These are phyloP conservation scores for Byssochlamys sp. DNA, from an alignment of 2,329 filamentous ascomycete species.

Conservation along the genomic window DNA sequence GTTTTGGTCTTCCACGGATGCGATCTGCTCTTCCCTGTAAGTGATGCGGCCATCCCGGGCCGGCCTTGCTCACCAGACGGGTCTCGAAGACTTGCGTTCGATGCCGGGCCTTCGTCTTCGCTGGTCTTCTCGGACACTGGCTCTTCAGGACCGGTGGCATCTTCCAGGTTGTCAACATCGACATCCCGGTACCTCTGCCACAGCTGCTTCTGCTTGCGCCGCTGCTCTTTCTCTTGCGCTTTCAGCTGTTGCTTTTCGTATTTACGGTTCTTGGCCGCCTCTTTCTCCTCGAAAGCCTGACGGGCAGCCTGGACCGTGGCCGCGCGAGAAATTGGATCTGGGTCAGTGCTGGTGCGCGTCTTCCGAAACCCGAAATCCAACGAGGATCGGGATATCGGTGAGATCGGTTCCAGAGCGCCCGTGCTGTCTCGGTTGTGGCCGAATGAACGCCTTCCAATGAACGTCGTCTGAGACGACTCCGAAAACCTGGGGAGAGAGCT, in stretches of 20 bases:
- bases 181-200: constrained; percentile 13
- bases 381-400: constrained; percentile 46
- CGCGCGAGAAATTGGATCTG: constrained; percentile 45
- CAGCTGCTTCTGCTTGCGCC: constrained; percentile 33
- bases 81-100: no score
- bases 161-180: constrained; percentile 8
- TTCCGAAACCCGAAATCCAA: constrained; percentile 48
- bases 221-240: constrained; percentile 36
- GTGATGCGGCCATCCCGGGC: constrained; percentile 2
- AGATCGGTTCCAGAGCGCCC: constrained; percentile 41
- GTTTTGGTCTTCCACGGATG: constrained; percentile 23
- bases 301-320: constrained; percentile 48
- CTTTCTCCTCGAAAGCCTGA: constrained; percentile 50
- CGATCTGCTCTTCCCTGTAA: constrained; percentile 7
- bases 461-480: constrained; percentile 44
- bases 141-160: constrained; percentile 7
- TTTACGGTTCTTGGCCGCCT: constrained; percentile 48
- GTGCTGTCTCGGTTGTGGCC: constrained; percentile 43
- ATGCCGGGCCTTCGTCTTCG: neutral
- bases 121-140: constrained; percentile 14
- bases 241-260: constrained; percentile 44
- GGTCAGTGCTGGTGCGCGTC: constrained; percentile 42
- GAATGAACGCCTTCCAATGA: constrained; percentile 39
- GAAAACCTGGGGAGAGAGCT: constrained; percentile 39
- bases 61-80: neutral